Conservation (phyloP, 768 basidiomycete species). For the Leccinum disarticulatum region DNA sequence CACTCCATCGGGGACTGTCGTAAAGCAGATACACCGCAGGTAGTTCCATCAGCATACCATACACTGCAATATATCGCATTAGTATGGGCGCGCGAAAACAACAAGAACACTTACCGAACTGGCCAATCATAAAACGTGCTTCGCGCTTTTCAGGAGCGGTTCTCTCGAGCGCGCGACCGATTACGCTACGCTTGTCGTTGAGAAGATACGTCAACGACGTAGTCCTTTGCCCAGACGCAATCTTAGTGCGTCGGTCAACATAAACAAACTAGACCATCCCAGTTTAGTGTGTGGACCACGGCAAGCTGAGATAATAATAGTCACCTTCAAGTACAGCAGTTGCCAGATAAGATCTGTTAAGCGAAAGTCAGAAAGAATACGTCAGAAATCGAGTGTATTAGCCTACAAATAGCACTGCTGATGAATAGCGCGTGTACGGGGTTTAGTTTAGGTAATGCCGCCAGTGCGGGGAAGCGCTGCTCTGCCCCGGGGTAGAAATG, state of each 20-base stretch:
- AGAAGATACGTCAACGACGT: conserved; percentile 89
- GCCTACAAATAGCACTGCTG: conserved; percentile 80
- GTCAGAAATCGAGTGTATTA: conserved; percentile 9
- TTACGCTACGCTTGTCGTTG: conserved; percentile 82
- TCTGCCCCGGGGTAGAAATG: conserved; percentile 86
- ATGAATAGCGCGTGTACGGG: conserved; percentile 74
- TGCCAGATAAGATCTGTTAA: conserved; percentile 89
- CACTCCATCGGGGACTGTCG: conserved; percentile 75
- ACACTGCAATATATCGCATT: conserved; percentile 48
- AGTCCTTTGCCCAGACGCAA: conserved; percentile 86
- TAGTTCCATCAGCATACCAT: conserved; percentile 81
- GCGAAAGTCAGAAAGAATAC: conserved; percentile 7
- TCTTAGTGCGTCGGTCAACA: conserved; percentile 84
- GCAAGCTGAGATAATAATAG: conserved; percentile 3
- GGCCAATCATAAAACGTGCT: conserved; percentile 78
- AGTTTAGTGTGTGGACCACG: not conserved
- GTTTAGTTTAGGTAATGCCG: conserved; percentile 63
- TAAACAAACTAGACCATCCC: conserved; percentile 64
- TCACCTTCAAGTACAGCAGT: conserved; percentile 86
- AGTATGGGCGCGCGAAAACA: not conserved
- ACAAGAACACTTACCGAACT: conserved; percentile 56
- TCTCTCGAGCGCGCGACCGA: conserved; percentile 67
- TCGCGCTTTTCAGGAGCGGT: conserved; percentile 64
- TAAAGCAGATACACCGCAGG: conserved; percentile 85
- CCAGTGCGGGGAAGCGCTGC: conserved; percentile 82